Percentiles rank a stretch among this genome's conserved stretches.
Conservation (phyloP, 2,329 filamentous ascomycete species). For the Fusarium nurragi region DNA sequence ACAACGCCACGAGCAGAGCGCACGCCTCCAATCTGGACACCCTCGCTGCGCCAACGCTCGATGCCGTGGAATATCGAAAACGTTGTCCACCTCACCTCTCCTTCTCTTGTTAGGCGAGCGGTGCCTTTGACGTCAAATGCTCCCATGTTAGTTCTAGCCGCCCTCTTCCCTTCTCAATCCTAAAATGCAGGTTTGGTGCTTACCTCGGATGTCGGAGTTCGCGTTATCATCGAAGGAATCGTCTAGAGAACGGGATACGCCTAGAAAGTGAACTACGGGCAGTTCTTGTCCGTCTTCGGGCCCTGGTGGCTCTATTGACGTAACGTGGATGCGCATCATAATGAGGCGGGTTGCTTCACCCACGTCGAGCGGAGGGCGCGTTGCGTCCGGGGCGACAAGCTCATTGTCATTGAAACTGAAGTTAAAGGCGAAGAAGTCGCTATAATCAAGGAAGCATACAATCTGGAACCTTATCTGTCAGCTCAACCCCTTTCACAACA, state of each 20-base stretch:
- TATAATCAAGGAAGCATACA: conserved; percentile 70
- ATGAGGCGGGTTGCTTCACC: conserved; percentile 77
- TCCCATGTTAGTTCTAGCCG: conserved; percentile 27
- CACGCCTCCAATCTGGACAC: conserved; percentile 76
- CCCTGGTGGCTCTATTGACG: conserved; percentile 66
- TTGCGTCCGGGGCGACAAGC: conserved; percentile 53
- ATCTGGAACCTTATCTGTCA: conserved; percentile 47
- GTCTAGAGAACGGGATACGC: conserved; percentile 69
- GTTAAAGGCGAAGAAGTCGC: conserved; percentile 77
- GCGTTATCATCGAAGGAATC: conserved; percentile 74
- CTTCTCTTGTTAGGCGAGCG: conserved; percentile 72
- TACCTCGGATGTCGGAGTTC: conserved; percentile 72
- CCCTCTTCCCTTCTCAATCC: background rate
- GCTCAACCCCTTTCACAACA: background rate
- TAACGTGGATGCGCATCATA: conserved; percentile 71
- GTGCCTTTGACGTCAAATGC: conserved; percentile 56
- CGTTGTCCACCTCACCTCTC: conserved; percentile 79
- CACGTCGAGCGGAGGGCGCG: conserved; percentile 63
- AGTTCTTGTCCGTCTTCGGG: conserved; percentile 64
- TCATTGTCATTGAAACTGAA: conserved; percentile 68
- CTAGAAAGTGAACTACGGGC: conserved; percentile 75
- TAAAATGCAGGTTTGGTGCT: conserved; percentile 33
- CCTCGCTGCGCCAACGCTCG: conserved; percentile 80
- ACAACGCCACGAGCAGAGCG: conserved; percentile 72
- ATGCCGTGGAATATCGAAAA: conserved; percentile 71